Conservation (phyloP, 2,329 filamentous ascomycete genomes). For the Simplicillium aogashimaense region DNA sequence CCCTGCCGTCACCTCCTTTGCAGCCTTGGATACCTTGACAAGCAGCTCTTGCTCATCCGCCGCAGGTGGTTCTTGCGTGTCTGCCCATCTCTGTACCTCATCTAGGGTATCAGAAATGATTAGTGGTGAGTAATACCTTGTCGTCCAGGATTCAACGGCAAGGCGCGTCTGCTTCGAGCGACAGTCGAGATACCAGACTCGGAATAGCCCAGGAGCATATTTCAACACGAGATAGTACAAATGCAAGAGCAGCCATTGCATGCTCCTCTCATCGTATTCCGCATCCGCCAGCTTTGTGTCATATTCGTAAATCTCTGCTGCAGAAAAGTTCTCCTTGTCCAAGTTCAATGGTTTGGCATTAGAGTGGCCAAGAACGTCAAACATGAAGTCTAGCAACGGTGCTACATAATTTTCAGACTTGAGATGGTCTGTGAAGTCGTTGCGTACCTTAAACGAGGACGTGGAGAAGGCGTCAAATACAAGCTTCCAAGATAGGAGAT, state of each 20-base stretch:
- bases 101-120: conserved; percentile 57
- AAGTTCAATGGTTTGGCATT: conserved; percentile 65
- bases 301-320: conserved; percentile 45
- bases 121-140: conserved; percentile 68
- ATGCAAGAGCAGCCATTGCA: conserved; percentile 77
- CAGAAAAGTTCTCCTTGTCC: conserved; percentile 53
- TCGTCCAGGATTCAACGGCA: conserved; percentile 75
- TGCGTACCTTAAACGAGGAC: conserved; percentile 72
- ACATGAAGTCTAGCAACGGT: conserved; percentile 67
- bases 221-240: conserved; percentile 76
- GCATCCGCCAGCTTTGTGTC: conserved; percentile 41
- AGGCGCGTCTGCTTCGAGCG: conserved; percentile 71
- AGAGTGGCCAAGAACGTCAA: conserved; percentile 75
- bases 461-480: conserved; percentile 77
- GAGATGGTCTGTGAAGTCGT: conserved; percentile 69
- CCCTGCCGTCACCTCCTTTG: conserved; percentile 69
- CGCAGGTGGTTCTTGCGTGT: conserved; percentile 34
- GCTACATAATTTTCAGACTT: conserved; percentile 61
- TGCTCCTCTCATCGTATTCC: conserved; percentile 59
- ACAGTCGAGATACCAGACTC: conserved; percentile 75
- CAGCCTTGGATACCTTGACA: conserved; percentile 62
- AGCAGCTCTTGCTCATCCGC: conserved; percentile 45
- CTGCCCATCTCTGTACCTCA: conserved; percentile 59
- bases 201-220: conserved; percentile 68
- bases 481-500: conserved; percentile 81